These are phyloP conservation scores for Penicillium subrubescens DNA, from an alignment of 495 filamentous ascomycete genomes.

Conservation along the genomic window DNA sequence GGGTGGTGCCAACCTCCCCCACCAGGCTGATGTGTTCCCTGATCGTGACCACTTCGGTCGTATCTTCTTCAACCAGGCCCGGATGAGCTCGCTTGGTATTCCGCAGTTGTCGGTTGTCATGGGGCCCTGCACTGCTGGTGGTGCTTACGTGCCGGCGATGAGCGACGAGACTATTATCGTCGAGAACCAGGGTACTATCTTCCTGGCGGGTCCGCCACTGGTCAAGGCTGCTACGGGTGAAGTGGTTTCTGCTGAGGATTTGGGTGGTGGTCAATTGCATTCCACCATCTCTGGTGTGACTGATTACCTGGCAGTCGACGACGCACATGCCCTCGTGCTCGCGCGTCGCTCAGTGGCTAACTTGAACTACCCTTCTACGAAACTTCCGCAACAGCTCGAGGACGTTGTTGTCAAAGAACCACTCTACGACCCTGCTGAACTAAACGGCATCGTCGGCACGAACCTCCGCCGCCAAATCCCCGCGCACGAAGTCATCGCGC, in stretches of 20 bases:
- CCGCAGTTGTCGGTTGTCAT: constrained; percentile 96
- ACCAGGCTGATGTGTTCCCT: constrained; percentile 96
- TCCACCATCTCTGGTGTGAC: constrained; percentile 91
- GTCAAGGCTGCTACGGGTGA: constrained; percentile 98
- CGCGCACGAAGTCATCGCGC: constrained; percentile 87
- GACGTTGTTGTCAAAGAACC: constrained; percentile 62
- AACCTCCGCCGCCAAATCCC: constrained; percentile 84
- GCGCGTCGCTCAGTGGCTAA: constrained; percentile 83
- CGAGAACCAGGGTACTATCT: constrained; percentile 91
- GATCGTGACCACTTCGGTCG: constrained; percentile 94
- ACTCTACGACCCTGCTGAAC: constrained; percentile 77
- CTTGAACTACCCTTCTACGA: constrained; percentile 73
- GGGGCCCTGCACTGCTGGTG: constrained; percentile 96
- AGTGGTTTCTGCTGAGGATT: constrained; percentile 86
- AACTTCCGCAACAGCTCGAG: constrained; percentile 24
- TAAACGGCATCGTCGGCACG: constrained; percentile 84
- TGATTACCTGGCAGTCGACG: constrained; percentile 93
- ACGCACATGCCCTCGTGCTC: constrained; percentile 89
- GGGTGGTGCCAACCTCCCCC: constrained; percentile 92
- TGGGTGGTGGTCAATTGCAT: constrained; percentile 92
- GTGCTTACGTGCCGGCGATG: constrained; percentile 96
- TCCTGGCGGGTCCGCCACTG: constrained; percentile 90
- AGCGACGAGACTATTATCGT: constrained; percentile 98
- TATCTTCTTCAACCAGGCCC: constrained; percentile 98
- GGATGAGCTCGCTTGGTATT: constrained; percentile 77